Percentiles rank a stretch among this genome's conserved stretches.
These are phyloP conservation scores for Elaeagnus macrophylla DNA, from an alignment of 306 rosid genomes.

Conservation along the genomic window DNA sequence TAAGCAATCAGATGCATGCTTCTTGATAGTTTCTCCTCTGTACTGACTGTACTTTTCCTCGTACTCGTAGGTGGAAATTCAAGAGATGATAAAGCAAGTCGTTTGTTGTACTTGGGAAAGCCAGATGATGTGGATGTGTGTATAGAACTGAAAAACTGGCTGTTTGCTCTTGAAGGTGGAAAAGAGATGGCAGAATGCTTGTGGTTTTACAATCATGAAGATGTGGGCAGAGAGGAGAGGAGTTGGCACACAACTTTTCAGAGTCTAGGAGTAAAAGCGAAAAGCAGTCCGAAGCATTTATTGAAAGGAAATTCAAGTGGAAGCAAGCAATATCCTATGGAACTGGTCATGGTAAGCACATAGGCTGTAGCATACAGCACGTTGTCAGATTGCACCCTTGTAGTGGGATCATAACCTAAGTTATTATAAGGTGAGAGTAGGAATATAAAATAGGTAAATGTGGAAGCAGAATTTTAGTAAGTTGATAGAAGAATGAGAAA, in stretches of 20 bases:
- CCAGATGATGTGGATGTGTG: constrained; percentile 78
- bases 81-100: constrained; percentile 39
- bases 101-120: constrained; percentile 53
- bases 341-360: constrained; percentile 57
- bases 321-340: constrained; percentile 46
- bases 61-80: constrained; percentile 33
- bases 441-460: too few relatives aligned
- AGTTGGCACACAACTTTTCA: constrained; percentile 84
- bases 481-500: too few relatives aligned
- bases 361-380: background rate
- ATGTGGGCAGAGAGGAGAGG: constrained; percentile 63
- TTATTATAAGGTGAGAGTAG: too few relatives aligned
- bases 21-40: background rate
- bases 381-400: background rate
- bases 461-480: too few relatives aligned
- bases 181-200: constrained; percentile 63
- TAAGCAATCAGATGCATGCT: background rate
- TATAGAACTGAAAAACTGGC: constrained; percentile 75
- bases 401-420: background rate
- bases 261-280: constrained; percentile 55
- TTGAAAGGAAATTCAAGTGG: constrained; percentile 29
- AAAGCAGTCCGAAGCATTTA: constrained; percentile 45
- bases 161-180: constrained; percentile 90
- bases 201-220: constrained; percentile 55
- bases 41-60: constrained; percentile 9